Conservation (phyloP, 768 basidiomycete species). For the Lactarius vividus region DNA sequence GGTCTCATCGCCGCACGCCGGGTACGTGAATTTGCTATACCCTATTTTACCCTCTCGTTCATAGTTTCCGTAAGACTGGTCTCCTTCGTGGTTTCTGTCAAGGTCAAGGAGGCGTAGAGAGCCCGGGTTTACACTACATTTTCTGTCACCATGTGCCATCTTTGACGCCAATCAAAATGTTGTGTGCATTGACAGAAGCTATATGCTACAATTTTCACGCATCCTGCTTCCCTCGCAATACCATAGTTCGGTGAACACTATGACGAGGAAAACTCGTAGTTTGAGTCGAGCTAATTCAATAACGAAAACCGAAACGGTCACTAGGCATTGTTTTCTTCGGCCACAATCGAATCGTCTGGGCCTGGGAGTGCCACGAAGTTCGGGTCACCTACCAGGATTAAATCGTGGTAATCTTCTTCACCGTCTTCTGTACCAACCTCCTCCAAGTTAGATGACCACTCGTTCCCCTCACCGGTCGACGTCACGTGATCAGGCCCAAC, state of each 20-base stretch:
- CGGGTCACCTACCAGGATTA: slow-evolving; percentile 2
- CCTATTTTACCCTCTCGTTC: not conserved
- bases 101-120: slow-evolving; percentile 85
- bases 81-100: slow-evolving; percentile 97
- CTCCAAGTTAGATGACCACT: slow-evolving; percentile 6
- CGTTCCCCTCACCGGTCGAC: not conserved
- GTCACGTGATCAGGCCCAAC: not conserved
- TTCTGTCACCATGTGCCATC: slow-evolving; percentile 7
- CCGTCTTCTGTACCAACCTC: slow-evolving; percentile 3
- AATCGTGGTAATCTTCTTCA: slow-evolving; percentile 3
- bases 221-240: not conserved
- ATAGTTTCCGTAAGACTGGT: slow-evolving; percentile 69
- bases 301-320: slow-evolving; percentile 6
- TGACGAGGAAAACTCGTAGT: not conserved
- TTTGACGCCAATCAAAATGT: slow-evolving; percentile 12
- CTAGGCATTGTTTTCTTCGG: not conserved
- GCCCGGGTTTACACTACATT: slow-evolving; percentile 1
- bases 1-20: slow-evolving; percentile 96
- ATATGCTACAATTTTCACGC: slow-evolving; percentile 19
- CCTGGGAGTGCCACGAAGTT: slow-evolving; percentile 4
- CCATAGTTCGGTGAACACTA: not conserved
- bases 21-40: slow-evolving; percentile 47
- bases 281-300: not conserved
- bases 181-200: slow-evolving; percentile 21
- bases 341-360: slow-evolving; percentile 3